phyloP scores from a whole-genome alignment of 129 eudicot genomes.

The Flaveria brownii region DNA sequence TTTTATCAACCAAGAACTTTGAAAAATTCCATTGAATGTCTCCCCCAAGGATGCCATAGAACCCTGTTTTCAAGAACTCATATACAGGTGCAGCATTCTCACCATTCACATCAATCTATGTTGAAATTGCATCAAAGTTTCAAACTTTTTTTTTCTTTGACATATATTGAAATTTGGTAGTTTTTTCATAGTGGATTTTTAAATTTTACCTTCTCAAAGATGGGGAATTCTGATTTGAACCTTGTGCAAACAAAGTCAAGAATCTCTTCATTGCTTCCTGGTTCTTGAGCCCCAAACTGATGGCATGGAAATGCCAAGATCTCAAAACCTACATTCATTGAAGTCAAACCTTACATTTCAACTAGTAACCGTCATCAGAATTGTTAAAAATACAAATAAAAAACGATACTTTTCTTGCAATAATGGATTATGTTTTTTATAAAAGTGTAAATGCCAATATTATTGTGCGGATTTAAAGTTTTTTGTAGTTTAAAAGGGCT shows the following conservation, averaged over 20 bases:
- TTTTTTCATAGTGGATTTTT: background rate
- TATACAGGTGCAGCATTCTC: constrained; percentile 67
- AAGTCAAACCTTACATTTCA: constrained; percentile 7
- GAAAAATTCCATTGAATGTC: constrained; percentile 92
- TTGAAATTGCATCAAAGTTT: constrained; percentile 14
- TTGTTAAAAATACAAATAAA: background rate
- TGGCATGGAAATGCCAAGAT: constrained; percentile 94
- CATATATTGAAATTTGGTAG: background rate
- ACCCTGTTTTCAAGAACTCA: constrained; percentile 70
- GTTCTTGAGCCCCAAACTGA: constrained; percentile 90
- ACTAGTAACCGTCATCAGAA: background rate
- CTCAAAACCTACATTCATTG: constrained; percentile 61
- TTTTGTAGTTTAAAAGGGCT: background rate
- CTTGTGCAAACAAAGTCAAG: constrained; percentile 79
- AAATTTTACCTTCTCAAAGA: constrained; percentile 69
- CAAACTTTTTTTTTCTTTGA: background rate
- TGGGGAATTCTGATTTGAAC: constrained; percentile 86
- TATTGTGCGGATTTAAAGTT: background rate
- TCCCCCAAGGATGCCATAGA: constrained; percentile 79
- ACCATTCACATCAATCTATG: constrained; percentile 87
- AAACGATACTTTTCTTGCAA: background rate
- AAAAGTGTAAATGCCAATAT: background rate
- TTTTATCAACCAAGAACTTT: constrained; percentile 75
- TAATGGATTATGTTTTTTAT: background rate
- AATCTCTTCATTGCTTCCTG: constrained; percentile 76